phyloP scores from a whole-genome alignment of 2,329 filamentous ascomycete genomes.

The Pseudogymnoascus sp. region DNA sequence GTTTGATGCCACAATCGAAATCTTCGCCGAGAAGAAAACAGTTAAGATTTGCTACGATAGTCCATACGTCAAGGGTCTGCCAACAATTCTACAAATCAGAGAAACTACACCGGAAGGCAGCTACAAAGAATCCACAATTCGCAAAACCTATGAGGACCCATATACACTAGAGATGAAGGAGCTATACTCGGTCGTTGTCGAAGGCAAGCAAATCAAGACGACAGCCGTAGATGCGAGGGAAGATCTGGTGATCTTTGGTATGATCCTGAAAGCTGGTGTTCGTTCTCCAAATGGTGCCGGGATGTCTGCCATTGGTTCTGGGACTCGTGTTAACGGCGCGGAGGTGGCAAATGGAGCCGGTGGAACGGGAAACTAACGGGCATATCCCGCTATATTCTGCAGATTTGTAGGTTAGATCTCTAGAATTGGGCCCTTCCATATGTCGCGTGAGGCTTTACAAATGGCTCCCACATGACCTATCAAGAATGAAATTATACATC shows the following conservation, averaged over 20 bases:
- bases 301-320: no score
- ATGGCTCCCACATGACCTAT: no score
- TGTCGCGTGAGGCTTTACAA: no score
- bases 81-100: slow-evolving; percentile 38
- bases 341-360: no score
- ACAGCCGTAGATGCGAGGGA: slow-evolving; percentile 24
- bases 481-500: no score
- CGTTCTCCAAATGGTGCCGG: no score
- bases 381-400: no score
- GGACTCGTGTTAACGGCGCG: no score
- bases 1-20: slow-evolving; percentile 44
- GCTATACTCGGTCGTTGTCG: slow-evolving; percentile 24
- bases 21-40: slow-evolving; percentile 46
- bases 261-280: slow-evolving; percentile 11
- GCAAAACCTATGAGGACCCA: slow-evolving; percentile 35
- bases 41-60: slow-evolving; percentile 48
- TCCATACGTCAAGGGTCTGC: slow-evolving; percentile 48
- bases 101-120: slow-evolving; percentile 29
- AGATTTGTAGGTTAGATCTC: no score
- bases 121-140: slow-evolving; percentile 26
- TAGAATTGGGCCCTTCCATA: no score
- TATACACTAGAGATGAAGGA: slow-evolving; percentile 33
- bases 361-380: no score
- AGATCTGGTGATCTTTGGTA: slow-evolving; percentile 17
- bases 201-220: slow-evolving; percentile 27